Evolutionary conservation across 2,329 filamentous ascomycete species (phyloP).

Genomic region (Monosporascus sp.): DNA sequence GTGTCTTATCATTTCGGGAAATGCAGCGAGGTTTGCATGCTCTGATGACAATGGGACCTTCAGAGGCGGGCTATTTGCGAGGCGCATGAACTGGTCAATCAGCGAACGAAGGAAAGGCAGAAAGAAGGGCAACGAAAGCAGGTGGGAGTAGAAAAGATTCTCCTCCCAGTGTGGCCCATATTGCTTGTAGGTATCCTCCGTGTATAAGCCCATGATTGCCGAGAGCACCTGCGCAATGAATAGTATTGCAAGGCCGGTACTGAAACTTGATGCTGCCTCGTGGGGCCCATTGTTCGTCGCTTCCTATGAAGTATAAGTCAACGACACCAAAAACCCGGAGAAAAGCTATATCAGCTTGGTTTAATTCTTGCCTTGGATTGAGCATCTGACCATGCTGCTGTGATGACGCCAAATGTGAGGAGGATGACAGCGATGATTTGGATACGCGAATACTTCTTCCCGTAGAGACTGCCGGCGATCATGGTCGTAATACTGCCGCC

Average conservation of each 20-base stretch:
- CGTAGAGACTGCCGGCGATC: slow-evolving; percentile 79
- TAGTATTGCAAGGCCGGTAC: slow-evolving; percentile 72
- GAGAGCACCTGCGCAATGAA: slow-evolving; percentile 85
- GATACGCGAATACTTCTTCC: slow-evolving; percentile 74
- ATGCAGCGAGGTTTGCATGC: slow-evolving; percentile 23
- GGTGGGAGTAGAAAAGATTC: slow-evolving; percentile 88
- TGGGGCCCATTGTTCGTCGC: slow-evolving; percentile 17
- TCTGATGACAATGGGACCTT: slow-evolving; percentile 33
- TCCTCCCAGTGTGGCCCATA: slow-evolving; percentile 92
- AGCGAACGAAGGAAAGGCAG: slow-evolving; percentile 65
- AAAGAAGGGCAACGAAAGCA: slow-evolving; percentile 73
- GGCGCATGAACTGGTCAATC: slow-evolving; percentile 54
- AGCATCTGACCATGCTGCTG: slow-evolving; percentile 86
- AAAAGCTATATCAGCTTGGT: neutral
- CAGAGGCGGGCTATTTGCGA: slow-evolving; percentile 60
- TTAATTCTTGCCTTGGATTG: slow-evolving; percentile 64
- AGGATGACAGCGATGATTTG: slow-evolving; percentile 79
- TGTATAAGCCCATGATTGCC: slow-evolving; percentile 91
- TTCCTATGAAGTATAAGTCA: slow-evolving; percentile 22
- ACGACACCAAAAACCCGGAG: neutral
- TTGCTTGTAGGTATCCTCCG: slow-evolving; percentile 79
- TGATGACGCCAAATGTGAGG: slow-evolving; percentile 79
- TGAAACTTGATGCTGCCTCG: slow-evolving; percentile 38
- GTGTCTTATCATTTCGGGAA: slow-evolving; percentile 34
- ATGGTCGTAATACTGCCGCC: slow-evolving; percentile 96